Conservation (phyloP, 306 rosid species). For the Prunus fruticosa region DNA sequence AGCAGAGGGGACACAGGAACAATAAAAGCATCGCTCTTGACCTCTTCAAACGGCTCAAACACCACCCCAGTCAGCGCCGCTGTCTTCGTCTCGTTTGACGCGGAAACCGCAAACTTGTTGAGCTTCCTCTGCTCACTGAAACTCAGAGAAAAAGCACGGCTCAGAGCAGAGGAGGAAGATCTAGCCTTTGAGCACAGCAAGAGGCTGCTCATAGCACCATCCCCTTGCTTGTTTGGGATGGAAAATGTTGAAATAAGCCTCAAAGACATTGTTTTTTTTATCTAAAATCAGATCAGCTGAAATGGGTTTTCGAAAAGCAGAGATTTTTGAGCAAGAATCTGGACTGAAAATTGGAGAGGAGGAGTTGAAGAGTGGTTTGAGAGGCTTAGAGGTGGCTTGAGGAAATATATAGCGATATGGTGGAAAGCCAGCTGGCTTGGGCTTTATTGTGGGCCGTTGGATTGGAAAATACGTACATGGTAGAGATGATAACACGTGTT, state of each 20-base stretch:
- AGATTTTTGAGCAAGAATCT: background rate
- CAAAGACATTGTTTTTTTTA: constrained; percentile 29
- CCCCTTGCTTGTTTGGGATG: constrained; percentile 22
- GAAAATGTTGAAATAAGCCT: constrained; percentile 27
- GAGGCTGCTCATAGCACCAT: background rate
- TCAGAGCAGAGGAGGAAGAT: constrained; percentile 10
- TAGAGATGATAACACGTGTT: background rate
- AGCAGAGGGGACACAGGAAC: constrained; percentile 56
- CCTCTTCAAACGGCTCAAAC: constrained; percentile 81
- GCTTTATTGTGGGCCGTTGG: constrained; percentile 21
- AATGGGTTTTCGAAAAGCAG: background rate
- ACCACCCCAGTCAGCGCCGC: constrained; percentile 54
- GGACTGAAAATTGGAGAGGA: background rate
- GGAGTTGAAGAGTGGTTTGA: background rate
- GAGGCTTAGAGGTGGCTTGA: background rate
- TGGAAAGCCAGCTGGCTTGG: background rate
- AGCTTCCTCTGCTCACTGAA: constrained; percentile 7
- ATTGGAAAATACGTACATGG: constrained; percentile 20
- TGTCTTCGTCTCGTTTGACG: constrained; percentile 4
- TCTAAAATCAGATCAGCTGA: background rate
- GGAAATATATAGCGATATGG: constrained; percentile 12
- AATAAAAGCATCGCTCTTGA: constrained; percentile 63
- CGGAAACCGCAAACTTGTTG: constrained; percentile 31
- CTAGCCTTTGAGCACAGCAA: background rate
- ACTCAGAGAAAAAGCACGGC: background rate